phyloP scores from a whole-genome alignment of 2,329 filamentous ascomycete genomes.

The Diaporthe citriasiana region DNA sequence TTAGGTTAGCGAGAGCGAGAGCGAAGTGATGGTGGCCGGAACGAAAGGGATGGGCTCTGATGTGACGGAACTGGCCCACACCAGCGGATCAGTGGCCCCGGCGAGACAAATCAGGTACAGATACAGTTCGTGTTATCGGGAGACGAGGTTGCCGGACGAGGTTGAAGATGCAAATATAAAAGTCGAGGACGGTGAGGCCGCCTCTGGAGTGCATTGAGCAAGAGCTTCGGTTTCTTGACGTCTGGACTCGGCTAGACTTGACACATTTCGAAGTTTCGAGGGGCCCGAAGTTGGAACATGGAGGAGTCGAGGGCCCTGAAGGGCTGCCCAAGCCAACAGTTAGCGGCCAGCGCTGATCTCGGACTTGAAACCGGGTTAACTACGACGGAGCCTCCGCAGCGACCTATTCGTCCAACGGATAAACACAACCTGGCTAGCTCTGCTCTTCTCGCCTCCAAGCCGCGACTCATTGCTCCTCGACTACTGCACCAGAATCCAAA shows the following conservation, averaged over 20 bases:
- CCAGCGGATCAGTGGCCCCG: slow-evolving; percentile 26
- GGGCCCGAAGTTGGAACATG: slow-evolving; percentile 19
- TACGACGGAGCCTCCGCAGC: slow-evolving; percentile 1
- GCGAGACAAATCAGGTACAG: slow-evolving; percentile 16
- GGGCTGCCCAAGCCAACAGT: slow-evolving; percentile 13
- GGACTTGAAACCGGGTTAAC: slow-evolving; percentile 37
- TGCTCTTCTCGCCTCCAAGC: slow-evolving; percentile 7
- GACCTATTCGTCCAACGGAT: slow-evolving; percentile 27
- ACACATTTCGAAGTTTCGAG: slow-evolving; percentile 33
- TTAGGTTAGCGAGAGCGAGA: slow-evolving; percentile 40
- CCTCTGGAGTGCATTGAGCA: slow-evolving; percentile 19
- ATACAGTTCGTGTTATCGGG: slow-evolving; percentile 22
- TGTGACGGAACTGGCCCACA: slow-evolving; percentile 19
- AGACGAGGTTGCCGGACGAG: slow-evolving; percentile 27
- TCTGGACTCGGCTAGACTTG: slow-evolving; percentile 38
- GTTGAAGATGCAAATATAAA: slow-evolving; percentile 34
- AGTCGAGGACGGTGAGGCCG: slow-evolving; percentile 24
- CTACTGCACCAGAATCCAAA: slow-evolving; percentile 14
- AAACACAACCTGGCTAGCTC: slow-evolving; percentile 30
- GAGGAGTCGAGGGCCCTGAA: slow-evolving; percentile 12
- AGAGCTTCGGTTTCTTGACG: slow-evolving; percentile 15
- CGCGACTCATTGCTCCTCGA: slow-evolving; percentile 27
- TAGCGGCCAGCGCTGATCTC: slow-evolving; percentile 22
- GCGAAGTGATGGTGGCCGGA: slow-evolving; percentile 19
- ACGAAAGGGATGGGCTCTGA: slow-evolving; percentile 3